Evolutionary conservation across 2,329 filamentous ascomycete genomes (phyloP), one percentile per base, ranked within the genome.

Genomic region (Fusarium sp.): DNA sequence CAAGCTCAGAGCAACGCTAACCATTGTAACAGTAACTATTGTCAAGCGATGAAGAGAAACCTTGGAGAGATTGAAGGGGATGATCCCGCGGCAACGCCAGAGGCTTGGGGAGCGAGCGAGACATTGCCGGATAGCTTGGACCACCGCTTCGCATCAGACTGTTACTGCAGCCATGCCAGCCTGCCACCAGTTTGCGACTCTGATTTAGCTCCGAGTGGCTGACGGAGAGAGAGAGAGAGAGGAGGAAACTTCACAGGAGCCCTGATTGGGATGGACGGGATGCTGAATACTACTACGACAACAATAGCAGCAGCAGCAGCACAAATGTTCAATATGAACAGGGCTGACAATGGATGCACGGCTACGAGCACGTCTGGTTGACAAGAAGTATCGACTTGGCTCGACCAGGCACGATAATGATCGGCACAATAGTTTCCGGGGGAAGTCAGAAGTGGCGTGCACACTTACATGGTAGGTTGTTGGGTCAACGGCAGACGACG

Each of bases 1-100:
- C 72, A 63, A 52, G 54, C 55, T 60, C 44, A 48, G 49, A 63
- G 44, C 52, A 62, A 63, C 71, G 72, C 80, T 81, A 74, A 81
- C 73, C 35, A 23, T 49, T 69, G 51, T 42, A 52, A 49, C 62
- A 84, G 83, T 84, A 35, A 84, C 83, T 18, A 92, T 93, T 82
- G 83, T 93, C 80, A 93, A 93, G 83, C 89, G 90, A 84, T 93
- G 87, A 88, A 93, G 85, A 86, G 67, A 68, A 68, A 67, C 51
- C 31, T 60, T 63, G 54, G 48, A 68, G 73, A 74, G 70, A 75
- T 69, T 72, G 72, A 74, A 65, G 70, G 72, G 64, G 70, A 60
- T 31, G 56, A 68, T 64, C 62, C 64, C 48, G 46, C 62, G 74
- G 67, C 62, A 68, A 74, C 59, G 69, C 61, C 62, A 67, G 52